These are phyloP conservation scores for Cyclotella choctawhatcheeana DNA, from an alignment of 108 stramenopile genomes.

Conservation along the genomic window DNA sequence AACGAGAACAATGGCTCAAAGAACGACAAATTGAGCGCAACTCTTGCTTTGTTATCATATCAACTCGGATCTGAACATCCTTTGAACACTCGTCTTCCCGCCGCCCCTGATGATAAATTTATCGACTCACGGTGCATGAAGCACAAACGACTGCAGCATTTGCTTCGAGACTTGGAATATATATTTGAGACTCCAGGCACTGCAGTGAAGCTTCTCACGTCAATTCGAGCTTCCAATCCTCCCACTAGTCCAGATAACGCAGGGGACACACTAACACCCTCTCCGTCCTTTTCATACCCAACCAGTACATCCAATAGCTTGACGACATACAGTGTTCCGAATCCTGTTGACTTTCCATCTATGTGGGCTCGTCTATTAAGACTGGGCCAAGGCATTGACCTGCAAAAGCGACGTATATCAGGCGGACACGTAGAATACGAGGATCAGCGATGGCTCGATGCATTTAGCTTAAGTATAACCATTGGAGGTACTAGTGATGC, in stretches of 20 bases:
- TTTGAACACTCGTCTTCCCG: slow-evolving; percentile 68
- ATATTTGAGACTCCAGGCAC: slow-evolving; percentile 91
- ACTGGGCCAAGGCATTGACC: slow-evolving; percentile 87
- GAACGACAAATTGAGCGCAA: slow-evolving; percentile 27
- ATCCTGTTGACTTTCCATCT: slow-evolving; percentile 72
- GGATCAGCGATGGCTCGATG: slow-evolving; percentile 82
- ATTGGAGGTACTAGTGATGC: slow-evolving; percentile 84
- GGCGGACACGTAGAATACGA: slow-evolving; percentile 92
- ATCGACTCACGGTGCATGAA: slow-evolving; percentile 84
- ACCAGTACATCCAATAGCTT: slow-evolving; percentile 20
- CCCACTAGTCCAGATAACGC: slow-evolving; percentile 21
- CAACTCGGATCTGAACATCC: slow-evolving; percentile 81
- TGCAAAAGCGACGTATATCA: slow-evolving; percentile 84
- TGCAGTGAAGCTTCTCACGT: slow-evolving; percentile 67
- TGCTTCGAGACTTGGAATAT: slow-evolving; percentile 90
- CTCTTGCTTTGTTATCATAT: slow-evolving; percentile 53
- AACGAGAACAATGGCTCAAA: background rate
- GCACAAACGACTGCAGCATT: slow-evolving; percentile 85
- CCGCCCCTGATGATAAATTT: slow-evolving; percentile 88
- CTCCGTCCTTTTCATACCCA: slow-evolving; percentile 30
- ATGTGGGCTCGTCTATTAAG: slow-evolving; percentile 77
- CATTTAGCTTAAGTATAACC: slow-evolving; percentile 86
- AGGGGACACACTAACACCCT: slow-evolving; percentile 33
- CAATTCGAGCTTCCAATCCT: slow-evolving; percentile 50
- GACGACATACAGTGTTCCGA: slow-evolving; percentile 54